phyloP scores from a whole-genome alignment of 116 monocot genomes.

The Dioscorea cayenensis region DNA sequence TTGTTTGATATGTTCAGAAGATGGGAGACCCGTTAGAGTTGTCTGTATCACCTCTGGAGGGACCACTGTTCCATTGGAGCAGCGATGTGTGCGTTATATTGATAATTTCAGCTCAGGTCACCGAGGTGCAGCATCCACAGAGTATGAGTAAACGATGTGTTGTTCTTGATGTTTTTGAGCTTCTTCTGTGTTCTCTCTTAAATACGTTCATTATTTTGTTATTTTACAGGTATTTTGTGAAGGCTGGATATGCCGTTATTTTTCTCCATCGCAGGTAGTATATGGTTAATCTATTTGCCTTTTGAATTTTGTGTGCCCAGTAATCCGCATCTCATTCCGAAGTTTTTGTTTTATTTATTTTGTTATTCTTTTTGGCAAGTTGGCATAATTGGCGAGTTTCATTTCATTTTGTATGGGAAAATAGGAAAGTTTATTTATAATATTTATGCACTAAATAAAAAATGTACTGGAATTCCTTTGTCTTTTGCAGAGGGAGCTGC shows the following conservation, averaged over 20 bases:
- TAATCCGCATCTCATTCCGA: background rate
- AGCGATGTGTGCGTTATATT: slow-evolving; percentile 89
- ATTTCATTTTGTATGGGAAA: background rate
- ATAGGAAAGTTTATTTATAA: too few relatives aligned
- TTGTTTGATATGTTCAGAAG: slow-evolving; percentile 26
- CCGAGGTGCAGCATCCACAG: slow-evolving; percentile 89
- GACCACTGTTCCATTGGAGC: slow-evolving; percentile 96
- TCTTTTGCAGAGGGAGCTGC: slow-evolving; percentile 69
- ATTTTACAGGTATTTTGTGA: slow-evolving; percentile 77
- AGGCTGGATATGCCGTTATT: slow-evolving; percentile 90
- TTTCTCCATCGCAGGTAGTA: slow-evolving; percentile 73
- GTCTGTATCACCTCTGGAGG: slow-evolving; percentile 98
- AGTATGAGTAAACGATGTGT: slow-evolving; percentile 32
- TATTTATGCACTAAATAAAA: background rate
- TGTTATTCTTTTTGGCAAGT: background rate
- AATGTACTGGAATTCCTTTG: background rate
- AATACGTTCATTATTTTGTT: background rate
- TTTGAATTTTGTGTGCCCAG: background rate
- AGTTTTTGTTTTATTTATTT: background rate
- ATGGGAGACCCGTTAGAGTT: slow-evolving; percentile 32
- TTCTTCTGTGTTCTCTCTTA: background rate
- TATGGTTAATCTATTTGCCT: background rate
- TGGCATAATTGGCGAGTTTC: background rate
- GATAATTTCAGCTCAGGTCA: slow-evolving; percentile 98
- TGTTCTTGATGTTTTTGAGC: background rate